Base-by-base conservation (phyloP, 1,139 yeast species). In the Entelexis sorbosivorans region DNA sequence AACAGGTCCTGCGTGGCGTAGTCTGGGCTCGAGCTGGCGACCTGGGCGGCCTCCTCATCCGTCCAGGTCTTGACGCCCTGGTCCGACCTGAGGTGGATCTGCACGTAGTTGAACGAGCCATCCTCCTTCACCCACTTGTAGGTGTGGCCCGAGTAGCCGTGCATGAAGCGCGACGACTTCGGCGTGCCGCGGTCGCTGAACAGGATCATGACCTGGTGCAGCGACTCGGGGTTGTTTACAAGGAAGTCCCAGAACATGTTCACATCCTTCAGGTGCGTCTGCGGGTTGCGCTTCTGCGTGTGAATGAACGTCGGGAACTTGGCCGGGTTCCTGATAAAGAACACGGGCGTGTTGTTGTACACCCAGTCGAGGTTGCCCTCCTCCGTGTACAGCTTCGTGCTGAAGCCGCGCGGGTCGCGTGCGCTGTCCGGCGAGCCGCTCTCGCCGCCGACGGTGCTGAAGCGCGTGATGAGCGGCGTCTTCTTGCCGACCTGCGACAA, bases 401-500 rank as follows among this genome's bases (percentile, higher is more conserved):
- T 73, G 68, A 84, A 85, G 28, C 95, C 95, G 71, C 95, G 78
- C 58, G 95, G 95, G 66, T 86, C 95, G 72, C 95, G 80, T 46
- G 87, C 93, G 42, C 91, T 73, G 66, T 86, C 95, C 36, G 95
- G 79, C 47, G 88, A 77, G 52, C 94, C 95, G 55, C 71, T 69
- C 69, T 86, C 95, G 60, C 95, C 95, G 61, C 94, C 94, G 51
- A 86, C 95, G 46, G 94, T 84, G 61, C 93, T 82, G 72, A 85
- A 86, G 65, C 95, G 76, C 52, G 87, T 78, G 61, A 84, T 75
- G 58, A 79, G 72, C 63, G 75, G 76, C 61, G 91, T 82, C 71
- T 81, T 82, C 71, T 82, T 82, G 64, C 95, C 95, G 50, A 79
- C 73, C 51, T 79, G 73, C 67, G 77, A 80, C 61, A 84, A 76